These are phyloP conservation scores for Penicillium vulpinum DNA, from an alignment of 2,329 filamentous ascomycete species.

Conservation along the genomic window DNA sequence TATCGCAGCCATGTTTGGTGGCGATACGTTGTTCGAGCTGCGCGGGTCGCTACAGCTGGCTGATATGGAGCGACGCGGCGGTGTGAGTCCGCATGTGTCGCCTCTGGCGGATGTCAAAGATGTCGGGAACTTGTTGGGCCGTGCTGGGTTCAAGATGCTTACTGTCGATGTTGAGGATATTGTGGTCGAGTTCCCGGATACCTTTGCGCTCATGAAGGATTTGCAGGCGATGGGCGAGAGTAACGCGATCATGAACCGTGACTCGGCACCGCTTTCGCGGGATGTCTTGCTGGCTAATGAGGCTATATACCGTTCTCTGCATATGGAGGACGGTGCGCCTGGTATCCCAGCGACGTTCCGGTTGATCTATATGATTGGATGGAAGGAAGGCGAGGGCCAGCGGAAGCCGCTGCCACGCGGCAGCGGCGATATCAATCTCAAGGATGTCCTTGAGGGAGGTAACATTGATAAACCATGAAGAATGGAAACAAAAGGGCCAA, in stretches of 20 bases:
- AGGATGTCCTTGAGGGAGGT: constrained; percentile 67
- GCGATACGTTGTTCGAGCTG: constrained; percentile 90
- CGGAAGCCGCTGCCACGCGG: constrained; percentile 77
- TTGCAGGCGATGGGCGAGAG: constrained; percentile 95
- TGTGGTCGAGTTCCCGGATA: constrained; percentile 88
- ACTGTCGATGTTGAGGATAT: constrained; percentile 98
- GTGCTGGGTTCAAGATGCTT: constrained; percentile 89
- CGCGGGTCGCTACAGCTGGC: constrained; percentile 91
- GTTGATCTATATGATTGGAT: constrained; percentile 98
- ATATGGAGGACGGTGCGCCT: constrained; percentile 71
- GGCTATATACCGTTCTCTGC: constrained; percentile 82
- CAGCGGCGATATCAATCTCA: constrained; percentile 82
- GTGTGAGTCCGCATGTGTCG: constrained; percentile 85
- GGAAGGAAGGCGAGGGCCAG: constrained; percentile 82
- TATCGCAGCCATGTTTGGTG: constrained; percentile 93
- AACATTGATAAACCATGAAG: constrained; percentile 33
- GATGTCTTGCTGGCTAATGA: constrained; percentile 87
- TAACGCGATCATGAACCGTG: constrained; percentile 83
- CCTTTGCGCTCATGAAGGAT: constrained; percentile 88
- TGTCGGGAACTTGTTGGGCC: constrained; percentile 80
- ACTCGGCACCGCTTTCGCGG: constrained; percentile 72
- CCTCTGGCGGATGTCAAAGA: constrained; percentile 91
- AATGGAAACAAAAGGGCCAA: constrained; percentile 1
- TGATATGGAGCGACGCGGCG: constrained; percentile 85
- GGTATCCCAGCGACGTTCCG: constrained; percentile 85